These are phyloP conservation scores for Trichoderma asperellum DNA, from an alignment of 2,329 filamentous ascomycete species.

Conservation along the genomic window DNA sequence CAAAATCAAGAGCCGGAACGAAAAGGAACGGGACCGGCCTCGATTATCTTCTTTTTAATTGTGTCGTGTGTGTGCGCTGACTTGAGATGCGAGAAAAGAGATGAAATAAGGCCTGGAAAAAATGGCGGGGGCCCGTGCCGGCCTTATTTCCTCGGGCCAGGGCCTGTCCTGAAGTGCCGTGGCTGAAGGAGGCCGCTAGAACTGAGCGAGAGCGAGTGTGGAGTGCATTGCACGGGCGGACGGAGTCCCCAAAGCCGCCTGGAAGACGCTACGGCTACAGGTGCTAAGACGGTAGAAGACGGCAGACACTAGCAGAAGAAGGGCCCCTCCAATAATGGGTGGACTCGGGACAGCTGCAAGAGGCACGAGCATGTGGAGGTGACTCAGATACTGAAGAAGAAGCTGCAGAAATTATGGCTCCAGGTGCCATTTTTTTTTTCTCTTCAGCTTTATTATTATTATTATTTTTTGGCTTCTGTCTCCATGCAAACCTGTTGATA, in stretches of 20 bases:
- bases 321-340: constrained; percentile 7
- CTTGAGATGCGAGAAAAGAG: constrained; percentile 31
- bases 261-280: constrained; percentile 8
- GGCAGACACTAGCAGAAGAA: constrained; percentile 1
- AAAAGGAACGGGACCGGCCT: constrained; percentile 33
- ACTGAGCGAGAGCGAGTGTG: constrained; percentile 1
- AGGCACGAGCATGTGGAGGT: constrained; percentile 24
- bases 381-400: constrained; percentile 23
- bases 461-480: neutral
- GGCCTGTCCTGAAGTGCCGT: neutral
- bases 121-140: constrained; percentile 35
- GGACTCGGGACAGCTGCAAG: constrained; percentile 17
- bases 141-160: constrained; percentile 34
- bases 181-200: constrained; percentile 19
- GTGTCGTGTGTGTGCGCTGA: constrained; percentile 23
- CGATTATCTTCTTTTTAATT: constrained; percentile 25
- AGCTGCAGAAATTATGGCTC: constrained; percentile 2
- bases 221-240: constrained; percentile 4
- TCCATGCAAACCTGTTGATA: neutral
- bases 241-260: constrained; percentile 15
- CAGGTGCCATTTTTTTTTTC: constrained; percentile 6
- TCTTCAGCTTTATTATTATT: neutral
- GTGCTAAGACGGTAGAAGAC: constrained; percentile 2
- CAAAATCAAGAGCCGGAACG: constrained; percentile 28
- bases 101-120: constrained; percentile 29